Conservation (phyloP, 768 basidiomycete species). For the Omphalotus guepiniiformis region DNA sequence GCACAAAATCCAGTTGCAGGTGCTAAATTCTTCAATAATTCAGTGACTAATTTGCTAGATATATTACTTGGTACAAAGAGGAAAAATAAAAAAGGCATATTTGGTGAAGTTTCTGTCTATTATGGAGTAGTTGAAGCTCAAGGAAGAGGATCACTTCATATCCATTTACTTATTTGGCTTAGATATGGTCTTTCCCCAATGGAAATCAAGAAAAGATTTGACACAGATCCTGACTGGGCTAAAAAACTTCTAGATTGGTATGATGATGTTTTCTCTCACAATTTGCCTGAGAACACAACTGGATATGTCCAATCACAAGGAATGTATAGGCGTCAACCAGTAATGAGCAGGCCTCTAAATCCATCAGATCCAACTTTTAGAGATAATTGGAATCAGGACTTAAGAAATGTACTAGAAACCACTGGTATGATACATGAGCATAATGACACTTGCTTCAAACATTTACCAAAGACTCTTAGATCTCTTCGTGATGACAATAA, state of each 20-base stretch:
- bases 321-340: neutral
- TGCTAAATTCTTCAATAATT: slow-evolving; percentile 30
- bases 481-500: no score
- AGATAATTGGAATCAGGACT: neutral
- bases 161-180: slow-evolving; percentile 23
- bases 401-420: neutral
- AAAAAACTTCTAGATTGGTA: neutral
- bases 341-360: slow-evolving; percentile 8
- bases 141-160: slow-evolving; percentile 25
- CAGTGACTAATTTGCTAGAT: slow-evolving; percentile 20
- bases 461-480: no score
- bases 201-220: slow-evolving; percentile 7
- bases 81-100: slow-evolving; percentile 17
- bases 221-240: slow-evolving; percentile 2
- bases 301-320: neutral
- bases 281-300: slow-evolving; percentile 6
- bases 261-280: neutral
- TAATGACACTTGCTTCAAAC: neutral
- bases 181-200: slow-evolving; percentile 12
- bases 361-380: slow-evolving; percentile 1
- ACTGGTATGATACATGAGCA: neutral
- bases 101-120: slow-evolving; percentile 22
- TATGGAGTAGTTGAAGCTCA: slow-evolving; percentile 27
- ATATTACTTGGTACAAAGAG: slow-evolving; percentile 19
- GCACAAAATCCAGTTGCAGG: slow-evolving; percentile 28